These are phyloP conservation scores for Dimargaris verticillata DNA, from an alignment of 192 early-diverging fungal species.

Conservation along the genomic window DNA sequence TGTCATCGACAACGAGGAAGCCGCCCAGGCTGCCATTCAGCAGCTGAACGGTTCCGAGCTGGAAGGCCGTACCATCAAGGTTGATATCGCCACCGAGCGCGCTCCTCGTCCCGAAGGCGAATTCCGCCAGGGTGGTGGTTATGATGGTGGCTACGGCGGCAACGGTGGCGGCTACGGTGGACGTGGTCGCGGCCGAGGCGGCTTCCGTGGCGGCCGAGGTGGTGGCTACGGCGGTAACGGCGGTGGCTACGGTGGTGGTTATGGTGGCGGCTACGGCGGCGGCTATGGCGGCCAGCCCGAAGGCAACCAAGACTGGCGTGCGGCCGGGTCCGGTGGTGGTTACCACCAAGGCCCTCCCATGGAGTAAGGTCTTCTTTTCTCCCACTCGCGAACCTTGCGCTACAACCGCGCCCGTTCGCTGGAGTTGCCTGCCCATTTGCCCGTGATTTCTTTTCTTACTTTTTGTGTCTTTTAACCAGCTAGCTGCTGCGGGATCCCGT, in stretches of 20 bases:
- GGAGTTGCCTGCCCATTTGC: too few species aligned
- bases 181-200: conserved; percentile 20
- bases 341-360: neutral
- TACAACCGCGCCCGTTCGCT: too few species aligned
- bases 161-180: conserved; percentile 24
- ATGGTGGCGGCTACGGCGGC: conserved; percentile 20
- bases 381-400: too few species aligned
- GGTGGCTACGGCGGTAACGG: conserved; percentile 1
- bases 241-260: neutral
- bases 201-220: neutral
- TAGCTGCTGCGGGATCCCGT: too few species aligned
- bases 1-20: conserved; percentile 39
- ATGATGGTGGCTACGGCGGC: conserved; percentile 20
- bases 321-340: neutral
- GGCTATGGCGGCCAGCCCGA: conserved; percentile 22
- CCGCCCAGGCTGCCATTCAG: conserved; percentile 54
- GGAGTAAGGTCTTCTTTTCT: too few species aligned
- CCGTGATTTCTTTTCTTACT: too few species aligned
- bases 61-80: conserved; percentile 68
- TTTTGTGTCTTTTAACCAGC: too few species aligned
- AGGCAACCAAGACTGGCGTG: conserved; percentile 19
- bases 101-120: conserved; percentile 17
- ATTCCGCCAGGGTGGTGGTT: conserved; percentile 12
- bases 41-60: conserved; percentile 49
- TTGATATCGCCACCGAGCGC: conserved; percentile 50